Conservation (phyloP, 2,329 filamentous ascomycete genomes). For the Aspergillus oerlinghausenensis region DNA sequence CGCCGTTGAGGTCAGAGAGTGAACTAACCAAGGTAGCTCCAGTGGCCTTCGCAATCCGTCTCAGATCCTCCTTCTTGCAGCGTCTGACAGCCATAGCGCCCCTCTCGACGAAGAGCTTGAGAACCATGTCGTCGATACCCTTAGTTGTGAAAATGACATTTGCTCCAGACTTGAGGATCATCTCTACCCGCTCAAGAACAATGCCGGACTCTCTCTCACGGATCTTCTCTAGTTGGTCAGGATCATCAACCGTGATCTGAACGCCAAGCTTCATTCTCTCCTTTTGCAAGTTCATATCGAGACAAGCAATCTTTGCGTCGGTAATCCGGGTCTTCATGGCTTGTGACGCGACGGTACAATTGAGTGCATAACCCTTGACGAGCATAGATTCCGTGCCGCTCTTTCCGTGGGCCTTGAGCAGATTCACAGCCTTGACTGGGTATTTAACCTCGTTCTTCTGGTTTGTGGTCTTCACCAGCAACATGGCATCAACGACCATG, state of each 20-base stretch:
- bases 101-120: constrained; percentile 92
- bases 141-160: constrained; percentile 97
- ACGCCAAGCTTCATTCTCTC: constrained; percentile 99
- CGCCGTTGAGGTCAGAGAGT: constrained; percentile 91
- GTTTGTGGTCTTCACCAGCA: constrained; percentile 89
- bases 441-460: constrained; percentile 90
- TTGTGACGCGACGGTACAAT: constrained; percentile 97
- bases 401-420: constrained; percentile 97
- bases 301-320: constrained; percentile 92
- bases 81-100: constrained; percentile 93
- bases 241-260: constrained; percentile 96
- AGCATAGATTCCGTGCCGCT: constrained; percentile 80
- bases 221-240: constrained; percentile 95
- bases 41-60: constrained; percentile 92
- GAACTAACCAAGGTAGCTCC: constrained; percentile 90
- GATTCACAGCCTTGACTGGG: constrained; percentile 97
- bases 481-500: constrained; percentile 96
- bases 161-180: constrained; percentile 95
- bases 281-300: constrained; percentile 99
- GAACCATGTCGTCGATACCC: constrained; percentile 91
- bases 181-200: constrained; percentile 86
- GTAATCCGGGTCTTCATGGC: constrained; percentile 91
- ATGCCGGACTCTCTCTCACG: constrained; percentile 88
- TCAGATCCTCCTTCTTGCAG: constrained; percentile 97
- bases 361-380: constrained; percentile 93